phyloP scores from a whole-genome alignment of 1,284 basidiomycete genomes.

The Trichosporon ovoides region DNA sequence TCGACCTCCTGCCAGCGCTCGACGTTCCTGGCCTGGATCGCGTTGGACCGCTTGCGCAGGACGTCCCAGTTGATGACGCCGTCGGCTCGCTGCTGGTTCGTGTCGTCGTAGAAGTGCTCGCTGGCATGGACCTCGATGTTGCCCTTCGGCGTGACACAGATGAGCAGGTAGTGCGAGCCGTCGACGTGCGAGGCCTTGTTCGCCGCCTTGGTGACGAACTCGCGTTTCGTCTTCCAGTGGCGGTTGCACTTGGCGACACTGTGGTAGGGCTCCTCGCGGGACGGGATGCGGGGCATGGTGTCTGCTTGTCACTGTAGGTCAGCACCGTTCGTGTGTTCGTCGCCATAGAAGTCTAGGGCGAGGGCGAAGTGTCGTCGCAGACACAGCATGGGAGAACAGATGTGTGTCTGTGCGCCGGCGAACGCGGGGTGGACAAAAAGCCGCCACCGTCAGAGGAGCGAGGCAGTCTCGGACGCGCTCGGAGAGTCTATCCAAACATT shows the following conservation, averaged over 20 bases:
- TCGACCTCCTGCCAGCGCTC: conserved; percentile 32
- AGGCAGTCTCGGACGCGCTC: background rate
- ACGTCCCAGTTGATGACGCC: conserved; percentile 35
- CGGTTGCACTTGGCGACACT: conserved; percentile 53
- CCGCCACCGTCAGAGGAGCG: background rate
- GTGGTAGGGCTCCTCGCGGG: conserved; percentile 53
- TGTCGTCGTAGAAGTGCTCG: conserved; percentile 38
- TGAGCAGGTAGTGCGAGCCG: conserved; percentile 54
- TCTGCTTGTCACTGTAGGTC: background rate
- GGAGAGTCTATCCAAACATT: background rate
- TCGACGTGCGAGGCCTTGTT: conserved; percentile 53
- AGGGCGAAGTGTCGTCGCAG: background rate
- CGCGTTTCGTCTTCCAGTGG: conserved; percentile 55
- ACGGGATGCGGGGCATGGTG: conserved; percentile 53
- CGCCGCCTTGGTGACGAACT: conserved; percentile 53
- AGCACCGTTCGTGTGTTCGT: background rate
- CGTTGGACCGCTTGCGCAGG: conserved; percentile 13
- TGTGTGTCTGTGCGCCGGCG: conserved; percentile 2
- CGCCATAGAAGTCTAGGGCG: background rate
- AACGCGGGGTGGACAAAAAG: conserved; percentile 4
- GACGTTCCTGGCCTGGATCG: conserved; percentile 19
- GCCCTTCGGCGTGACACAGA: conserved; percentile 53
- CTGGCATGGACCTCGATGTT: conserved; percentile 55
- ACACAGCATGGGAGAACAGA: background rate
- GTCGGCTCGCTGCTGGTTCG: conserved; percentile 30